Evolutionary conservation across 768 basidiomycete genomes (phyloP).

Genomic region (Cyclocybe cylindracea): DNA sequence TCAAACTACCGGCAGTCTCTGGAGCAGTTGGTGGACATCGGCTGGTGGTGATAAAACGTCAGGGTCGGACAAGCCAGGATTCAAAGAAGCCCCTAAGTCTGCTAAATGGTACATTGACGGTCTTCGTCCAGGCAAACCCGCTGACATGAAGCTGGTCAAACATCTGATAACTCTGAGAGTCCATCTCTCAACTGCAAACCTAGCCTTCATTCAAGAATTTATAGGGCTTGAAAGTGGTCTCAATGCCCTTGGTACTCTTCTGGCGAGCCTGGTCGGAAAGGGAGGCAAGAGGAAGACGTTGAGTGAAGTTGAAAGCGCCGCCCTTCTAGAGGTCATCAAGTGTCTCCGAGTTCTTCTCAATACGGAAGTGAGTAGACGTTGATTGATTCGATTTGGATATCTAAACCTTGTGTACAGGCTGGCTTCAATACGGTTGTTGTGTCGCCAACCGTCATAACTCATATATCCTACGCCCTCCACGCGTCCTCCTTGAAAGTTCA

Average conservation of each 20-base stretch:
- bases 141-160: conserved; percentile 67
- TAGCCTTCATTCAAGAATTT: conserved; percentile 81
- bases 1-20: conserved; percentile 75
- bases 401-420: conserved; percentile 40
- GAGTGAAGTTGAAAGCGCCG: conserved; percentile 65
- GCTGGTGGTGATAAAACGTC: conserved; percentile 54
- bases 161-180: conserved; percentile 83
- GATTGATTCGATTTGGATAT: background rate
- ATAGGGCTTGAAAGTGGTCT: conserved; percentile 66
- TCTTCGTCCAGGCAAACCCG: conserved; percentile 53
- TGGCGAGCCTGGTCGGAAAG: conserved; percentile 66
- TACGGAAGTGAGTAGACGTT: conserved; percentile 61
- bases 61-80: conserved; percentile 23
- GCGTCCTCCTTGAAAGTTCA: conserved; percentile 68
- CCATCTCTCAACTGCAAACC: conserved; percentile 79
- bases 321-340: conserved; percentile 73
- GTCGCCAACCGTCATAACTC: conserved; percentile 65
- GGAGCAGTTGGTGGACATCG: conserved; percentile 77
- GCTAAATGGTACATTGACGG: conserved; percentile 66
- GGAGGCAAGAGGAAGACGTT: conserved; percentile 61
- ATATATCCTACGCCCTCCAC: conserved; percentile 73
- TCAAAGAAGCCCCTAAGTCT: conserved; percentile 43
- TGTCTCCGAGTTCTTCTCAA: conserved; percentile 84
- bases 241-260: conserved; percentile 55
- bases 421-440: conserved; percentile 71